Conservation (phyloP, 1,284 basidiomycete genomes). For the Sanguinoderma infundibulare region DNA sequence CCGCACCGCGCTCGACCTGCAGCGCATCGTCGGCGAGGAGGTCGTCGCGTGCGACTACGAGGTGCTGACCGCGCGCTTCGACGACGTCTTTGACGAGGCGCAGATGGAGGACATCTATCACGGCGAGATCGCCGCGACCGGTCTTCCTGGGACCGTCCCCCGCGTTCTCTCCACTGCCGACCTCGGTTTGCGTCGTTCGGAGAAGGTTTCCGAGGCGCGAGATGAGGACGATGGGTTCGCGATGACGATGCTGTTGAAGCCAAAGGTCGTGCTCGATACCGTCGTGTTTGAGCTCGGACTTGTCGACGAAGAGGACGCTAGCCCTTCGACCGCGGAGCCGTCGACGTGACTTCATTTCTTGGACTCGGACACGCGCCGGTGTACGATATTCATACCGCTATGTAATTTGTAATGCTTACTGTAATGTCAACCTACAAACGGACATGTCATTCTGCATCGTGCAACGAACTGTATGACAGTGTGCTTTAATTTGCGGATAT, state of each 20-base stretch:
- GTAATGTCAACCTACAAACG: neutral
- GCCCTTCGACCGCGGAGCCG: conserved; percentile 15
- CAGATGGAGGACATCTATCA: conserved; percentile 52
- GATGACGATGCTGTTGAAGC: conserved; percentile 37
- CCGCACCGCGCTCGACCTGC: conserved; percentile 43
- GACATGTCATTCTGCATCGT: too few species aligned
- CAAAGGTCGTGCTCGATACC: conserved; percentile 41
- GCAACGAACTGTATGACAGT: too few species aligned
- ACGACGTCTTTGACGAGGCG: conserved; percentile 42
- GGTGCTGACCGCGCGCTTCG: conserved; percentile 46
- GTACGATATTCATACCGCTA: neutral
- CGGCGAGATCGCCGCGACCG: conserved; percentile 12
- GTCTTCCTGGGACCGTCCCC: conserved; percentile 14
- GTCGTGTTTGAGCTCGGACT: conserved; percentile 28
- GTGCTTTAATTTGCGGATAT: too few species aligned
- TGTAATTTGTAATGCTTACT: neutral
- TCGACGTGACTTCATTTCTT: conserved; percentile 1
- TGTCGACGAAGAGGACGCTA: conserved; percentile 27
- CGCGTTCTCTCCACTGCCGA: conserved; percentile 43
- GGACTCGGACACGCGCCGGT: neutral
- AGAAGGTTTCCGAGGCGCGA: conserved; percentile 25
- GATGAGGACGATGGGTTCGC: conserved; percentile 27
- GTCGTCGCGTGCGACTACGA: conserved; percentile 44
- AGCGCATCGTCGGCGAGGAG: conserved; percentile 58
- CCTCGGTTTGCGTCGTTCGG: conserved; percentile 37